phyloP scores from a whole-genome alignment of 73 alveolate species.

The Blepharisma japonicum region DNA sequence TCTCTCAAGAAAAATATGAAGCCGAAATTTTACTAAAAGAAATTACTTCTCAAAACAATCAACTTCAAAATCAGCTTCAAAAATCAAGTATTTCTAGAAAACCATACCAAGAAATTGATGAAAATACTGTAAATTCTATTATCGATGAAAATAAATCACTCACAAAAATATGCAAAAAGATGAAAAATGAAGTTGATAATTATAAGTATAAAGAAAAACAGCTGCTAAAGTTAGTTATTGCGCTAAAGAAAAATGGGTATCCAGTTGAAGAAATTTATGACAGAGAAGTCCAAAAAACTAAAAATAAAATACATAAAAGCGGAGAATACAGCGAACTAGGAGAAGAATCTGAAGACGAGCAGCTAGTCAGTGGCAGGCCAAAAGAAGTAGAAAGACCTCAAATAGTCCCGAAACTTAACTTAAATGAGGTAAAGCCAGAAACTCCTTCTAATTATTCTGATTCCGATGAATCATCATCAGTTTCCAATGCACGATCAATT shows the following conservation, averaged over 20 bases:
- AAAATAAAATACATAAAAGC: not conserved
- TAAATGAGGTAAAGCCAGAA: not conserved
- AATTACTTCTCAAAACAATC: not conserved
- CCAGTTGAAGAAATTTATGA: constrained; percentile 22
- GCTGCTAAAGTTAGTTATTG: not conserved
- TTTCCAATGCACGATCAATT: no score
- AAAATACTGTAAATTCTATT: not conserved
- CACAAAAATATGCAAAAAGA: not conserved
- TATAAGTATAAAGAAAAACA: not conserved
- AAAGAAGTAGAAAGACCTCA: constrained; percentile 11
- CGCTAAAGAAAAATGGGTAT: constrained; percentile 1
- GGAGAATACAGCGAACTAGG: not conserved
- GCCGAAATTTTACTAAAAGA: not conserved
- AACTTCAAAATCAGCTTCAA: not conserved
- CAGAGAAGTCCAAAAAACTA: not conserved
- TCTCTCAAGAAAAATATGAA: constrained; percentile 1
- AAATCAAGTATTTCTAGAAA: not conserved
- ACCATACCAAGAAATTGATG: not conserved
- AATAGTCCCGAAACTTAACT: constrained; percentile 18
- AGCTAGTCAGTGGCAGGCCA: constrained; percentile 26
- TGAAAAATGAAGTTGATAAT: not conserved
- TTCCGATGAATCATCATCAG: no score
- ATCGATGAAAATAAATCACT: constrained; percentile 1
- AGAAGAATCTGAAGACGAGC: constrained; percentile 11
- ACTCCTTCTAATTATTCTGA: no score